Evolutionary conservation across 148 eudicot species (phyloP).

Genomic region (Fagopyrum homotropicum): DNA sequence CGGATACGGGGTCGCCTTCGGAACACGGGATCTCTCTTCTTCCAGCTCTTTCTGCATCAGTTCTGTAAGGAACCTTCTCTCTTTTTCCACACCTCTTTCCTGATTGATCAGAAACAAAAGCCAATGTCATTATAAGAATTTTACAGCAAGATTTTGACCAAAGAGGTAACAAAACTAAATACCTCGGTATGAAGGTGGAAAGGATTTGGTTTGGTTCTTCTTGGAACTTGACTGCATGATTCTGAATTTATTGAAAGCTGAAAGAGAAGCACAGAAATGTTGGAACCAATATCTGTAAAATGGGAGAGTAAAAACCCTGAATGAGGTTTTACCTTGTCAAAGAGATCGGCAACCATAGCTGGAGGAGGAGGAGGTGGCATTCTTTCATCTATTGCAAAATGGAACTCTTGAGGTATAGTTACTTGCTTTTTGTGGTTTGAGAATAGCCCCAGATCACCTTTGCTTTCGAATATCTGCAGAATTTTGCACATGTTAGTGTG

Average conservation of each 20-base stretch:
- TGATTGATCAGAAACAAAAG: conserved; percentile 16
- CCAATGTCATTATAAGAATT: neutral
- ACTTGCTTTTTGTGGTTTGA: conserved; percentile 65
- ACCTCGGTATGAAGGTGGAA: conserved; percentile 89
- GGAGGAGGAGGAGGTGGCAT: conserved; percentile 50
- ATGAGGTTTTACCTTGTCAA: conserved; percentile 63
- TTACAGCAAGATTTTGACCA: neutral
- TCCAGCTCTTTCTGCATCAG: conserved; percentile 61
- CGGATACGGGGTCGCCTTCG: conserved; percentile 86
- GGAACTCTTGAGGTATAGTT: conserved; percentile 83
- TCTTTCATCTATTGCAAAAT: conserved; percentile 77
- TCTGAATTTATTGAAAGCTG: conserved; percentile 83
- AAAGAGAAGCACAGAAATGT: conserved; percentile 6
- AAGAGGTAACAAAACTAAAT: conserved; percentile 3
- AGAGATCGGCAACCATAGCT: conserved; percentile 46
- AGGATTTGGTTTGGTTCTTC: conserved; percentile 71
- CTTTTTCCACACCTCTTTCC: conserved; percentile 93
- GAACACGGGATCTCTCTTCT: conserved; percentile 78
- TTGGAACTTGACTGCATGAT: conserved; percentile 44
- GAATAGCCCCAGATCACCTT: conserved; percentile 76
- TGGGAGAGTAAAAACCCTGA: neutral
- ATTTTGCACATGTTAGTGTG: neutral
- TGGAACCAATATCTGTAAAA: neutral
- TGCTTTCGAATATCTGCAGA: conserved; percentile 83
- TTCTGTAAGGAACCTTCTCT: conserved; percentile 51